phyloP scores from a whole-genome alignment of 192 early-diverging fungal genomes.

The Glomus cerebriforme region DNA sequence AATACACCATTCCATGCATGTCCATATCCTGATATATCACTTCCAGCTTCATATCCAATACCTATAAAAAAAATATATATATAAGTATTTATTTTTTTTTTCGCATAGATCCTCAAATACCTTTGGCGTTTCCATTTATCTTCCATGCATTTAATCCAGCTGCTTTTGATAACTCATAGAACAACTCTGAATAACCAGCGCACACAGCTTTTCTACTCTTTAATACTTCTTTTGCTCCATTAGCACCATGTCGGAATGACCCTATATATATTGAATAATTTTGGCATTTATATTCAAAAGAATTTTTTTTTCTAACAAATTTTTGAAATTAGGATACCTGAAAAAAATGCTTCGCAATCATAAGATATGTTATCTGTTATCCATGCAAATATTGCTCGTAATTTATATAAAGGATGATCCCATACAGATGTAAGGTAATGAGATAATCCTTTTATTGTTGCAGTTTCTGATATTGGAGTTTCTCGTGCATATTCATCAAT shows the following conservation, averaged over 20 bases:
- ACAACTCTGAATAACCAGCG: slow-evolving; percentile 59
- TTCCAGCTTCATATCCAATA: slow-evolving; percentile 19
- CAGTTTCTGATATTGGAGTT: slow-evolving; percentile 37
- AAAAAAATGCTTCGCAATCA: slow-evolving; percentile 36
- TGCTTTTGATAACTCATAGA: slow-evolving; percentile 52
- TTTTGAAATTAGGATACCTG: not conserved
- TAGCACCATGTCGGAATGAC: slow-evolving; percentile 27
- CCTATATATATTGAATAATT: not conserved
- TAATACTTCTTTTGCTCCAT: slow-evolving; percentile 44
- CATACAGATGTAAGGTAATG: slow-evolving; percentile 50
- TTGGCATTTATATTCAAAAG: not conserved
- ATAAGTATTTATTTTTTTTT: not conserved
- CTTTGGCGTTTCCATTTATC: slow-evolving; percentile 54
- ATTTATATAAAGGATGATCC: slow-evolving; percentile 42
- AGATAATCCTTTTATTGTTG: slow-evolving; percentile 37
- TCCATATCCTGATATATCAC: not conserved
- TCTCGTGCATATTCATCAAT: slow-evolving; percentile 47
- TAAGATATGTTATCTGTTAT: slow-evolving; percentile 58
- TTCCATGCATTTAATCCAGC: slow-evolving; percentile 46
- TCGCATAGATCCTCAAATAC: slow-evolving; percentile 21
- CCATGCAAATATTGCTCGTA: slow-evolving; percentile 60
- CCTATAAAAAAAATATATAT: not conserved
- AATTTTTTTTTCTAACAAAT: not conserved
- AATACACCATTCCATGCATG: slow-evolving; percentile 63
- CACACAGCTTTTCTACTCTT: slow-evolving; percentile 51